Evolutionary conservation across 192 early-diverging fungal genomes (phyloP), one percentile per base, ranked within the genome.

Genomic region (Coemansia sp.): DNA sequence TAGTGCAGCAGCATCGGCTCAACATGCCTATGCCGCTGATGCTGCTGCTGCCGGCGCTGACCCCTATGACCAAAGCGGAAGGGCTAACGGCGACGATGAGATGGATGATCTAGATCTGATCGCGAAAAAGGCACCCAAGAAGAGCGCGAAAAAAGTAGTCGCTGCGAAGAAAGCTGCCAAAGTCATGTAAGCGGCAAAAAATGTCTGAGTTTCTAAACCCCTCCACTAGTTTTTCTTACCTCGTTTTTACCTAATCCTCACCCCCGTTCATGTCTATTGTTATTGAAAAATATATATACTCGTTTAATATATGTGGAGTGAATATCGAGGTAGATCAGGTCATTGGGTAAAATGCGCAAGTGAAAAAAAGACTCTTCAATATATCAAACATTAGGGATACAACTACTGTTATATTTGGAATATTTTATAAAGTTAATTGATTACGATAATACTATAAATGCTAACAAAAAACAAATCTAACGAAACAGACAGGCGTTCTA

Each of bases 1-100:
- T 32, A 53, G 49, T 14, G 52, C 67, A 26, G 42, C 66, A 14
- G 73, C 73, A 6, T 70, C 70, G 1, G 55, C 68, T 6, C 68
- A 64, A 2, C 37, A 59, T 5, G 28, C 55, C 26, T 70, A 73
- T 57, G 64, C 47, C 30, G 35, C 58, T 26, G 42, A n/a, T 32
- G 26, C 58, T 33, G 42, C 17, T 57, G 67, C 47, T 38, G 35
- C 47, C 44, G 42, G 10, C 3, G 67, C 52, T 2, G 14, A 59
- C 16, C 58, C 59, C 23, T 55, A 57, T n/a, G 30, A 47, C n/a
- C 46, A 14, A 32, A 61, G 23, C 43, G 59, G 59, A 17, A 30
- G 43, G 9, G 55, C 32, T 14, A 28, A 21, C 23, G 6, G 44
- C 3, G 68, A 69, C 3, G 32, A 44, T 35, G 40, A 69, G 5